phyloP scores from a whole-genome alignment of 176 grass and related monocot genomes.

The Eragrostis nindensis region DNA sequence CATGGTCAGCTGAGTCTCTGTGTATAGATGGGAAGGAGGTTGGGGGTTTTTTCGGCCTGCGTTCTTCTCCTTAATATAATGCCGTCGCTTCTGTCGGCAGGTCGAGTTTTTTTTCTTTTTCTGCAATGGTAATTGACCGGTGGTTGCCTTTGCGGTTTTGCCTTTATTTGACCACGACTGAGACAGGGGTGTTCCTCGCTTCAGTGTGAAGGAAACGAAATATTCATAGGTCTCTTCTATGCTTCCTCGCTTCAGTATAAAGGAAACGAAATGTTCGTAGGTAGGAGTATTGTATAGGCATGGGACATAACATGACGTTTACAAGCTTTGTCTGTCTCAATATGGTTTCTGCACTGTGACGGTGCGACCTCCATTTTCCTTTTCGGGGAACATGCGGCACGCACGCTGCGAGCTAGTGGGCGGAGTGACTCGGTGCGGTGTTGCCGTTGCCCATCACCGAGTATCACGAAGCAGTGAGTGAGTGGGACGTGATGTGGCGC shows the following conservation, averaged over 20 bases:
- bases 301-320: neutral
- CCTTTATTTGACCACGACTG: neutral
- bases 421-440: neutral
- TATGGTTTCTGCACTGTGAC: neutral
- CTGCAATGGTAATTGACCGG: neutral
- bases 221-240: neutral
- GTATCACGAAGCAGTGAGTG: no score
- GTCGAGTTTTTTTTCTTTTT: neutral
- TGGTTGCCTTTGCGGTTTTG: neutral
- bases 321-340: neutral
- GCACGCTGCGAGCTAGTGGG: neutral
- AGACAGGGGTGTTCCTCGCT: neutral
- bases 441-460: neutral
- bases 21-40: no score
- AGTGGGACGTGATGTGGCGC: constrained; percentile 5
- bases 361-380: neutral
- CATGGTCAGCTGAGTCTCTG: no score
- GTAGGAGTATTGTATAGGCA: no score
- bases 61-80: no score
- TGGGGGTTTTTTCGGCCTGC: no score
- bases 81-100: no score
- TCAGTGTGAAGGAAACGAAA: neutral
- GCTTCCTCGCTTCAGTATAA: neutral
- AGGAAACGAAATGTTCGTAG: no score
- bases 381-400: neutral